Conservation (phyloP, 2,329 filamentous ascomycete species). For the Epichloe gansuensis region DNA sequence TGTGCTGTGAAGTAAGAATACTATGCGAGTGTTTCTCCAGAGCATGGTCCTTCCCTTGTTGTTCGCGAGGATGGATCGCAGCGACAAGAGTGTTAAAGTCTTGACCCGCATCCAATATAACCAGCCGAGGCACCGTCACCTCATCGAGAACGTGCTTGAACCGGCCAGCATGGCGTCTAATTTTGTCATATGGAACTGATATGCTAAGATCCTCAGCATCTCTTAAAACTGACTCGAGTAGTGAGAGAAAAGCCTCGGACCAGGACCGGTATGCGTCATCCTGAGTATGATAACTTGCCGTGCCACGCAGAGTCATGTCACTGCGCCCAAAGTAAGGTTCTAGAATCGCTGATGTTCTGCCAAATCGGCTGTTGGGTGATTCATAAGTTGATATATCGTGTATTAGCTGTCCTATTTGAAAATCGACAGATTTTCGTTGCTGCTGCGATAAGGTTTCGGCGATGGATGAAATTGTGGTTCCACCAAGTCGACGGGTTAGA, state of each 20-base stretch:
- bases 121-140: constrained; percentile 37
- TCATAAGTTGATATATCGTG: constrained; percentile 29
- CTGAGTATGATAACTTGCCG: neutral
- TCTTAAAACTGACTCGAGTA: constrained; percentile 42
- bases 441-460: constrained; percentile 17
- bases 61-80: neutral
- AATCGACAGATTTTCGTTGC: constrained; percentile 28
- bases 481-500: constrained; percentile 26
- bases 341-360: constrained; percentile 19
- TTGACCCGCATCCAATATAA: constrained; percentile 39
- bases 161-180: constrained; percentile 39
- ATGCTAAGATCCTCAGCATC: constrained; percentile 49
- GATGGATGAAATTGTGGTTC: constrained; percentile 26
- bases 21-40: neutral
- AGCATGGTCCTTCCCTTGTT: neutral
- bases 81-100: constrained; percentile 36
- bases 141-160: constrained; percentile 37
- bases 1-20: neutral
- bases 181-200: constrained; percentile 40
- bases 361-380: constrained; percentile 37
- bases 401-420: constrained; percentile 33
- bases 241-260: constrained; percentile 41
- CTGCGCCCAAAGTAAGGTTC: neutral
- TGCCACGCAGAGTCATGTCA: neutral
- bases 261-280: constrained; percentile 26